Evolutionary conservation across 176 grass and related monocot genomes (phyloP).

Genomic region (Urochloa ruziziensis): DNA sequence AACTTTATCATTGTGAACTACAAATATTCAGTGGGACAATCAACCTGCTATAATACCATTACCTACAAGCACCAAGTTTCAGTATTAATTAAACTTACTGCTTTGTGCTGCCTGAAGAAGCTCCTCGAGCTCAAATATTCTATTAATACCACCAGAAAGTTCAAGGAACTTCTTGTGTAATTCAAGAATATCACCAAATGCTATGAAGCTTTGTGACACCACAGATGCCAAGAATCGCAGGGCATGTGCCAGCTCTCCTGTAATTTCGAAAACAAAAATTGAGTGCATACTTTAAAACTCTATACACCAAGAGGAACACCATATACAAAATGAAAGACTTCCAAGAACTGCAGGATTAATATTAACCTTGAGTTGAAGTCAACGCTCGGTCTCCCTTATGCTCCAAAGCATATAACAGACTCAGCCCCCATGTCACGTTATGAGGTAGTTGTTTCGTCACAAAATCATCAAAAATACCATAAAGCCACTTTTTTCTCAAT

Average conservation of each 20-base stretch:
- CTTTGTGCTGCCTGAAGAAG: constrained; percentile 84
- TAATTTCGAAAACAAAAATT: constrained; percentile 16
- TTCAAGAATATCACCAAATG: constrained; percentile 97
- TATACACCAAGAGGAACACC: constrained; percentile 10
- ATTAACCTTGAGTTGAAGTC: constrained; percentile 79
- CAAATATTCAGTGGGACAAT: constrained; percentile 4
- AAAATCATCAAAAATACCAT: constrained; percentile 94
- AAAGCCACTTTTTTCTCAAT: constrained; percentile 86
- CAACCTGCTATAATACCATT: not conserved
- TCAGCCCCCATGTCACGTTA: constrained; percentile 96
- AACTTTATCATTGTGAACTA: constrained; percentile 4
- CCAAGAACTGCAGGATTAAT: not conserved
- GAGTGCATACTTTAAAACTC: constrained; percentile 1
- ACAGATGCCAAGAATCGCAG: constrained; percentile 93
- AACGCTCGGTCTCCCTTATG: constrained; percentile 87
- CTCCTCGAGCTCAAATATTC: constrained; percentile 95
- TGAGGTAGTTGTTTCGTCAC: constrained; percentile 90
- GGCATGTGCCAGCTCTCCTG: constrained; percentile 94
- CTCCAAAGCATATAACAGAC: constrained; percentile 96
- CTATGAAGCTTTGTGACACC: constrained; percentile 97
- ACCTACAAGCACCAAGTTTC: not conserved
- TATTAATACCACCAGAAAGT: constrained; percentile 95
- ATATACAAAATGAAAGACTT: not conserved
- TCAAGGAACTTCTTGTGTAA: constrained; percentile 88
- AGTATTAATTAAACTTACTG: constrained; percentile 45